These are phyloP conservation scores for Casuarina equisetifolia DNA, from an alignment of 306 rosid genomes.

Conservation along the genomic window DNA sequence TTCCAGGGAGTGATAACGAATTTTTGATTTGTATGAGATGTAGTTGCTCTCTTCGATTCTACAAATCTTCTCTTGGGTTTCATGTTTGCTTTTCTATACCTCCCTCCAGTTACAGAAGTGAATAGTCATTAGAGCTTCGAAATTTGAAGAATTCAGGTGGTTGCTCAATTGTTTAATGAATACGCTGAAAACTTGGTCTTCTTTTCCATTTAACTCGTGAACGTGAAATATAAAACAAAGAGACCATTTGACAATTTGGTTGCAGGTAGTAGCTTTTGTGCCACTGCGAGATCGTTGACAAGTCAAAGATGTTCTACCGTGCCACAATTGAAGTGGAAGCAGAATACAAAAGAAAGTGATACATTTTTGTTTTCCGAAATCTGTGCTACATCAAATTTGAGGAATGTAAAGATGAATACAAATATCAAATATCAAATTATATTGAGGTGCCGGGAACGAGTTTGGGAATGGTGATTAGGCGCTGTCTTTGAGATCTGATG, in stretches of 20 bases:
- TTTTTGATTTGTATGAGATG: background rate
- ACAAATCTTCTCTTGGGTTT: background rate
- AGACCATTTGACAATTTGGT: background rate
- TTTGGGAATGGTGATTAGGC: background rate
- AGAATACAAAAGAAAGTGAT: background rate
- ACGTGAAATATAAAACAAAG: background rate
- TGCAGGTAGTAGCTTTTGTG: constrained; percentile 2
- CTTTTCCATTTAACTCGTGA: background rate
- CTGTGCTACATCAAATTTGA: background rate
- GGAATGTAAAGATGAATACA: background rate
- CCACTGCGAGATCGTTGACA: background rate
- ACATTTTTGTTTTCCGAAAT: background rate
- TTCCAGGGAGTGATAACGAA: background rate
- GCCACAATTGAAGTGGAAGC: background rate
- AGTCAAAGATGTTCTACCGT: background rate
- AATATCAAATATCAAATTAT: background rate
- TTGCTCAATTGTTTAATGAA: background rate
- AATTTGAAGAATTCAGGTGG: background rate
- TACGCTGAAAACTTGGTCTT: background rate
- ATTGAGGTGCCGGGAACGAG: background rate
- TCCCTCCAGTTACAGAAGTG: background rate
- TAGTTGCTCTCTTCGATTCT: background rate
- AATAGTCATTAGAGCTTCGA: background rate
- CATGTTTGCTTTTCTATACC: background rate
- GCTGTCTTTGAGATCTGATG: background rate